A percentile compares a stretch with the other conserved stretches of the same genome.
These are phyloP conservation scores for Flammula alnicola DNA, from an alignment of 1,284 basidiomycete genomes.

Conservation along the genomic window DNA sequence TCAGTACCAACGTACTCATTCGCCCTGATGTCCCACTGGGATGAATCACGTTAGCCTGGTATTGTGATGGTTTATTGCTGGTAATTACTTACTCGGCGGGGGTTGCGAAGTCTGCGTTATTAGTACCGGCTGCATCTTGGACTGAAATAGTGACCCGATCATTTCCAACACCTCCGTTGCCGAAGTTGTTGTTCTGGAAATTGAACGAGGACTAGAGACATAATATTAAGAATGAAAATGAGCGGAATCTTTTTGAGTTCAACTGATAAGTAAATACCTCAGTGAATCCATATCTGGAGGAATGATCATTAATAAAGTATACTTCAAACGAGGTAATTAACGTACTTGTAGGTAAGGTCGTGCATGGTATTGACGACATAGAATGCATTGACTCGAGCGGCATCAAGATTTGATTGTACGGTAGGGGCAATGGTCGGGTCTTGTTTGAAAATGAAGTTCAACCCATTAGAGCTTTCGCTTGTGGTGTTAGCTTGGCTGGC, in stretches of 20 bases:
- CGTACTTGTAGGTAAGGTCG: conserved; percentile 49
- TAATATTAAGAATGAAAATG: too few species aligned
- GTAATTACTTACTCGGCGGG: conserved; percentile 21
- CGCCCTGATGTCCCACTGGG: conserved; percentile 17
- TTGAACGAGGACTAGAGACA: conserved; percentile 25
- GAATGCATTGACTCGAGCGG: conserved; percentile 55
- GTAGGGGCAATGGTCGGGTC: conserved; percentile 16
- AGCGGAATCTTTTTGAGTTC: background rate
- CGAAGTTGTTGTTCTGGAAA: conserved; percentile 29
- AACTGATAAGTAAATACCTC: conserved; percentile 22
- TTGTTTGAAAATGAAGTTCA: conserved; percentile 45
- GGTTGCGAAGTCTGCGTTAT: conserved; percentile 28
- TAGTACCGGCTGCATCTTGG: conserved; percentile 23
- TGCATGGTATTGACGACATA: conserved; percentile 56
- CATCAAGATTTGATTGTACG: conserved; percentile 42
- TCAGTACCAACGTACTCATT: conserved; percentile 20
- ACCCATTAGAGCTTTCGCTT: conserved; percentile 30
- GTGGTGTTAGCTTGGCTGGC: conserved; percentile 30
- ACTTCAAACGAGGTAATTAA: background rate
- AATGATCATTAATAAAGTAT: background rate
- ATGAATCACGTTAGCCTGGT: background rate
- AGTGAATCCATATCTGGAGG: conserved; percentile 36
- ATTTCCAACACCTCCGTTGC: conserved; percentile 22
- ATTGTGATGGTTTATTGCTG: background rate
- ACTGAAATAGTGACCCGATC: conserved; percentile 27